Evolutionary conservation across 805 yeast genomes (phyloP).

Genomic region (Candida argentea): DNA sequence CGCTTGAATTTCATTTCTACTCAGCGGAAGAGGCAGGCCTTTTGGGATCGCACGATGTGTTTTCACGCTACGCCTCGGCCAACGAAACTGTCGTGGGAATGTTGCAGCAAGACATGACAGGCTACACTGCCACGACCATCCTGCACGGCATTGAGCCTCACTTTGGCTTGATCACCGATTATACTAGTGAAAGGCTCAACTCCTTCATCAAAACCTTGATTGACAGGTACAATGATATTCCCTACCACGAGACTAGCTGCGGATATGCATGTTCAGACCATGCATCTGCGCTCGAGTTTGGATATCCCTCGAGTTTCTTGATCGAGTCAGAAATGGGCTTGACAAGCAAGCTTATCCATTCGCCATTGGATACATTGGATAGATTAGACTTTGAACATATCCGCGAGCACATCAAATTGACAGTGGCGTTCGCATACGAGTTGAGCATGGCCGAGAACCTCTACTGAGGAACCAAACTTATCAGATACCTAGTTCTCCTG

Average conservation of each 20-base stretch:
- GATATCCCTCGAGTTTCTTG: constrained; percentile 77
- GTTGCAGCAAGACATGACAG: constrained; percentile 95
- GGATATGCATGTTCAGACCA: constrained; percentile 95
- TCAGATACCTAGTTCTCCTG: too few species aligned
- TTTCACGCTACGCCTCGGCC: constrained; percentile 38
- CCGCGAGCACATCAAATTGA: constrained; percentile 69
- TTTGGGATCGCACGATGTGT: constrained; percentile 76
- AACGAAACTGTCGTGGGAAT: constrained; percentile 59
- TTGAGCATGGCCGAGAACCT: constrained; percentile 21
- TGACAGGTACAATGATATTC: constrained; percentile 52
- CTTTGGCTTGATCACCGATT: constrained; percentile 76
- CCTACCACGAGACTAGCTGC: constrained; percentile 66
- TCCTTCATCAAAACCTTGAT: constrained; percentile 54
- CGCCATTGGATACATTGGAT: constrained; percentile 72
- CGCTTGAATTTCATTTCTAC: constrained; percentile 89
- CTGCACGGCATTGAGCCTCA: constrained; percentile 47
- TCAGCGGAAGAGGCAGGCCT: constrained; percentile 93
- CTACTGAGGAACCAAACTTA: too few species aligned
- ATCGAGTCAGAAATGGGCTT: constrained; percentile 64
- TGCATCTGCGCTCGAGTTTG: constrained; percentile 72
- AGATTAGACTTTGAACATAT: constrained; percentile 70
- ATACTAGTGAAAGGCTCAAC: constrained; percentile 44
- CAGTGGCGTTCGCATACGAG: constrained; percentile 66
- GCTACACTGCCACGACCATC: constrained; percentile 46
- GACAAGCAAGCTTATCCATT: constrained; percentile 65